Evolutionary conservation across 2,329 filamentous ascomycete genomes (phyloP), one percentile per base, ranked within the genome.

Genomic region (Tolypocladium ovalisporum): DNA sequence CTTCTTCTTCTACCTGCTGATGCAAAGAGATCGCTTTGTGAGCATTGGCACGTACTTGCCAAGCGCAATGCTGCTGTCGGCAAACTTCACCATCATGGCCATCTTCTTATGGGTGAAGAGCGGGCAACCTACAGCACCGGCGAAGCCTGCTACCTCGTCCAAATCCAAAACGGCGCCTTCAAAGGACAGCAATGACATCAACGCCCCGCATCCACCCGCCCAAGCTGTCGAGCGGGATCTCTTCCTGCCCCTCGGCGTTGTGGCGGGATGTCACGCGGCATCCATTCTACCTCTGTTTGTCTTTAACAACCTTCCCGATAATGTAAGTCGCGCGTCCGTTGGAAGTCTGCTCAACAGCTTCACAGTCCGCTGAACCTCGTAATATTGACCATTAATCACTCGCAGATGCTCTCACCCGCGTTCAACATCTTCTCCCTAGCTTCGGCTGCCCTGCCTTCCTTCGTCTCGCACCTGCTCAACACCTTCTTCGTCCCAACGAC

Each of bases 1-100:
- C 71, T 99, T 99, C 78, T 99, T 99, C 81, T 97, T 99, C 75
- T 99, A 99, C 71, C 78, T 99, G 55, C 80, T 99, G 51, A 91
- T 97, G 84, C 87, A 95, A 63, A 83, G 86, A 35, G 89, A 94
- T 66, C 86, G 92, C 13, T 99, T 99, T 69, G 94, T 97, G 64
- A 97, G 92, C 73, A 99, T 99, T 62, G 94, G 94, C 19, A 99
- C 93, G 1, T 99, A 99, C 68, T 80, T 99, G 4, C 94, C 94
- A 0, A 95, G 90, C 64, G 94, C 94, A n/a, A 99, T 99, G 94
- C 75, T 97, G 54, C 81, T 99, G 58, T 94, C 94, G 2, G 88
- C 87, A 49, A 97, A 92, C 70, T 97, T 97, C 68, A 96, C 89
- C 35, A 93, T 99, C 69, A 96, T 93, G 78, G 90, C 93, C 6